A percentile compares a stretch with the other conserved stretches of the same genome.
phyloP scores from a whole-genome alignment of 2,329 filamentous ascomycete genomes.

The Didymella lethalis region DNA sequence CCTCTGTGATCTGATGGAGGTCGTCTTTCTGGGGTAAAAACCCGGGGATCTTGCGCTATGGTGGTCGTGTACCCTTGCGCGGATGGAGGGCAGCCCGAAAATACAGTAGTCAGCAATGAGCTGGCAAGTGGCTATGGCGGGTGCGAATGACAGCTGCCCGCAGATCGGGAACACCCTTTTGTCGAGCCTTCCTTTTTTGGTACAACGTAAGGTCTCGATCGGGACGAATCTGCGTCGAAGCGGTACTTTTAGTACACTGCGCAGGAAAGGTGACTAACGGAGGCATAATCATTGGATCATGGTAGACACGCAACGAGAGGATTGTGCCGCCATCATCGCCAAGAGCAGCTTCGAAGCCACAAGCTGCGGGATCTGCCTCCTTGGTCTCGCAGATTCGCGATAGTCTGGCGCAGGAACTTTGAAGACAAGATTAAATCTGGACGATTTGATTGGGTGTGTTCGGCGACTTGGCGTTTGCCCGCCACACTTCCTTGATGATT shows the following conservation, averaged over 20 bases:
- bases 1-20: neutral
- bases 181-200: conserved; percentile 8
- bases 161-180: neutral
- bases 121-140: conserved; percentile 5
- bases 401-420: neutral
- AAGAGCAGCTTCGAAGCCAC: conserved; percentile 4
- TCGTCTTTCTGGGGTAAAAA: neutral
- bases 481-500: neutral
- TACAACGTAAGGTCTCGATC: conserved; percentile 5
- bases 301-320: neutral
- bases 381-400: neutral
- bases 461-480: neutral
- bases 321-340: conserved; percentile 2
- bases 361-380: conserved; percentile 3
- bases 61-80: neutral
- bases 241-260: conserved; percentile 1
- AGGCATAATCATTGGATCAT: conserved; percentile 2
- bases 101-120: conserved; percentile 1
- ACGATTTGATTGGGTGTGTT: conserved; percentile 1
- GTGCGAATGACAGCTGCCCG: conserved; percentile 1
- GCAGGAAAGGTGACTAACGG: conserved; percentile 4
- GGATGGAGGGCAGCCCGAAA: conserved; percentile 7
- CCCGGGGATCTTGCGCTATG: conserved; percentile 1
- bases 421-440: neutral
- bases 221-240: conserved; percentile 4